phyloP scores from a whole-genome alignment of 768 basidiomycete species.

The Pisolithus marmoratus region DNA sequence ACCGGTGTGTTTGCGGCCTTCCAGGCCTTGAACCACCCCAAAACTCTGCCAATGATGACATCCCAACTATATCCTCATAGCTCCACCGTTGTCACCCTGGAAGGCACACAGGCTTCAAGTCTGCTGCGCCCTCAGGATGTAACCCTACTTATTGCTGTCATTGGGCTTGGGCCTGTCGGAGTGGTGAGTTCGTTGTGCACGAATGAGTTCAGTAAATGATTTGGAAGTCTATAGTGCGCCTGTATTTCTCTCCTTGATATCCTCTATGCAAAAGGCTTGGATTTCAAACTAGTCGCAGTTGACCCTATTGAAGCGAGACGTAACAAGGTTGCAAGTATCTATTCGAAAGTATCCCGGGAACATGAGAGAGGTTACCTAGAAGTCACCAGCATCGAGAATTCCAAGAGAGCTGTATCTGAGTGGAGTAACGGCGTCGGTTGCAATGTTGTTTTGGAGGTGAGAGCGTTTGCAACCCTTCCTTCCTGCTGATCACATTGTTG shows the following conservation, averaged over 20 bases:
- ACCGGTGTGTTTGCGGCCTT: conserved; percentile 74
- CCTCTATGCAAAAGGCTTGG: conserved; percentile 38
- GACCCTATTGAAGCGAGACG: conserved; percentile 56
- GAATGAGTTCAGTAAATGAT: background rate
- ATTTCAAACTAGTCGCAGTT: conserved; percentile 56
- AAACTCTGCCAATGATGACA: conserved; percentile 54
- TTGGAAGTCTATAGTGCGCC: conserved; percentile 40
- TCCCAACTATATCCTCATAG: conserved; percentile 52
- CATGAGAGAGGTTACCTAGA: conserved; percentile 39
- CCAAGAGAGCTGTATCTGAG: conserved; percentile 40
- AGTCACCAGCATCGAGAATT: conserved; percentile 46
- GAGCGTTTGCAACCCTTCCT: background rate
- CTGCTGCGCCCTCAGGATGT: conserved; percentile 43
- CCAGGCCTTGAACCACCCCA: conserved; percentile 70
- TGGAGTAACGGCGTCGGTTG: conserved; percentile 59
- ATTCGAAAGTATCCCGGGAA: conserved; percentile 44
- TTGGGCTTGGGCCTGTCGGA: conserved; percentile 79
- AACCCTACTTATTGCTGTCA: conserved; percentile 53
- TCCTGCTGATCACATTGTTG: background rate
- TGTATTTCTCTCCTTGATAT: conserved; percentile 59
- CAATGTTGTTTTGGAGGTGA: conserved; percentile 63
- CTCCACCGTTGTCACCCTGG: conserved; percentile 7
- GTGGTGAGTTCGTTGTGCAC: conserved; percentile 34
- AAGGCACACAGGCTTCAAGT: background rate
- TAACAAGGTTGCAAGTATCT: conserved; percentile 55